phyloP scores from a whole-genome alignment of 805 yeast species.

The Ogataea ramenticola region DNA sequence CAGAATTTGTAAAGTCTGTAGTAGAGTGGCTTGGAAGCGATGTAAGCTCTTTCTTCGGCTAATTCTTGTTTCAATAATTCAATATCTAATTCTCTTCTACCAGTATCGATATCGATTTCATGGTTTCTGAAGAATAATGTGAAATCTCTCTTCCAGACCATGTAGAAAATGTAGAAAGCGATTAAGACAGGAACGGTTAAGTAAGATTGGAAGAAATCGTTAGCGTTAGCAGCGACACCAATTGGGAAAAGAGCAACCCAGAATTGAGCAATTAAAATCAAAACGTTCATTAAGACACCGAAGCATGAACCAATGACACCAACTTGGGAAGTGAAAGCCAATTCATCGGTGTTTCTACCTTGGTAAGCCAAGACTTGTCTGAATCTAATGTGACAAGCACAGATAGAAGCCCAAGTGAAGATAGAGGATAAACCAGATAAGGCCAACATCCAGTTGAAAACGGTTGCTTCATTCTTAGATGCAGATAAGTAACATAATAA shows the following conservation, averaged over 20 bases:
- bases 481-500: constrained; percentile 59
- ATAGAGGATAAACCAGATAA: constrained; percentile 71
- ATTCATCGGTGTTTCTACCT: constrained; percentile 63
- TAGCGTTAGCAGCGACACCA: constrained; percentile 43
- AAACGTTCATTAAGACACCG: constrained; percentile 49
- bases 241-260: constrained; percentile 77
- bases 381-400: constrained; percentile 61
- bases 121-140: constrained; percentile 33
- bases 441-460: constrained; percentile 73
- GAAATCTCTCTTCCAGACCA: constrained; percentile 38
- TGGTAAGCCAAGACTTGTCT: constrained; percentile 58
- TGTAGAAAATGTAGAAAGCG: constrained; percentile 32
- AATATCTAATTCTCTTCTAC: constrained; percentile 54
- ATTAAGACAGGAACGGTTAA: constrained; percentile 59
- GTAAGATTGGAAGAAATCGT: constrained; percentile 56
- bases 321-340: constrained; percentile 56
- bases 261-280: constrained; percentile 69
- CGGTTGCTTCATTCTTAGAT: constrained; percentile 43
- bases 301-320: constrained; percentile 64
- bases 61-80: constrained; percentile 51
- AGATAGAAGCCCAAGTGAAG: constrained; percentile 74
- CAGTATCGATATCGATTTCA: constrained; percentile 55
- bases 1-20: constrained; percentile 49
- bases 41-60: constrained; percentile 45
- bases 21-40: constrained; percentile 38